A percentile compares a stretch with the other conserved stretches of the same genome.
Conservation (phyloP, 1,139 yeast genomes). For the Saccharomyces hybrid region DNA sequence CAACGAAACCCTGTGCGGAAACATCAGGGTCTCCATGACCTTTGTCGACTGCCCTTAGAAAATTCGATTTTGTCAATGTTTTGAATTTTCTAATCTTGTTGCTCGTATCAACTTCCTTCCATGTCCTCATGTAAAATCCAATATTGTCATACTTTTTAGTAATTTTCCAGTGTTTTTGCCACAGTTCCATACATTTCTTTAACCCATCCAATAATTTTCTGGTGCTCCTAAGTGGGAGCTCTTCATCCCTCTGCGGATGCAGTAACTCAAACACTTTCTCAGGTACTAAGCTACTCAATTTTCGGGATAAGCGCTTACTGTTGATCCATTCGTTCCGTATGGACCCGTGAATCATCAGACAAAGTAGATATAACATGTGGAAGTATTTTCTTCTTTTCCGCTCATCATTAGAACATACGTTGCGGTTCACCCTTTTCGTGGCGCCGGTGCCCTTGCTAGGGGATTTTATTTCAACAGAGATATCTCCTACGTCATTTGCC, state of each 20-base stretch:
- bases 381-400: constrained; percentile 41
- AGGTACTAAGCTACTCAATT: constrained; percentile 43
- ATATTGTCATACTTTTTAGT: constrained; percentile 33
- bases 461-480: neutral
- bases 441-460: neutral
- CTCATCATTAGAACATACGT: constrained; percentile 47
- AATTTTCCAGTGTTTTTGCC: constrained; percentile 53
- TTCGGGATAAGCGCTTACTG: constrained; percentile 37
- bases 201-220: constrained; percentile 70
- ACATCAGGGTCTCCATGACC: constrained; percentile 69
- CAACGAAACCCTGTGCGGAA: constrained; percentile 82
- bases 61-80: constrained; percentile 36
- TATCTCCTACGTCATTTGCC: neutral
- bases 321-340: constrained; percentile 71
- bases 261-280: constrained; percentile 39
- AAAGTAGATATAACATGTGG: constrained; percentile 53
- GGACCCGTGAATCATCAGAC: constrained; percentile 58
- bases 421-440: constrained; percentile 5
- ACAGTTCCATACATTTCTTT: constrained; percentile 52
- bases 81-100: constrained; percentile 6
- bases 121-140: constrained; percentile 41
- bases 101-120: constrained; percentile 46
- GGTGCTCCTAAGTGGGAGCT: constrained; percentile 42
- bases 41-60: constrained; percentile 36
- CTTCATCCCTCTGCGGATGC: constrained; percentile 38